phyloP scores from a whole-genome alignment of 108 stramenopile genomes.

The Mediolabrus comicus region DNA sequence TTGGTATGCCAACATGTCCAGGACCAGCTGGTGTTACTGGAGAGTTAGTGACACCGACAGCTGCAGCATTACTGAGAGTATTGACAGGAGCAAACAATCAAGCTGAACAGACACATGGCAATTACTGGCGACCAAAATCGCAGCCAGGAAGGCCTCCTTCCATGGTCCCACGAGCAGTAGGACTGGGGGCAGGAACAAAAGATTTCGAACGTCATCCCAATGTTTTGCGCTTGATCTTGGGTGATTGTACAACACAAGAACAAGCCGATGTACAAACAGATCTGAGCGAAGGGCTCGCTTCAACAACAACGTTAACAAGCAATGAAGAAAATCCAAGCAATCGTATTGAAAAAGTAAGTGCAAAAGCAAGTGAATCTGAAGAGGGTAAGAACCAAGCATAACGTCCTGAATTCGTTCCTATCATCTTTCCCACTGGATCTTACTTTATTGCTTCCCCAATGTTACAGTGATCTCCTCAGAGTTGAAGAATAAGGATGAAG shows the following conservation, averaged over 20 bases:
- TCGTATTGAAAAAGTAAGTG: slow-evolving; percentile 21
- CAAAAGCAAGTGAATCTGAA: not conserved
- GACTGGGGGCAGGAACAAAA: slow-evolving; percentile 92
- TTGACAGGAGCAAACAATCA: slow-evolving; percentile 44
- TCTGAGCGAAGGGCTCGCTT: not conserved
- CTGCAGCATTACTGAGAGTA: slow-evolving; percentile 81
- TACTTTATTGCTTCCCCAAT: not conserved
- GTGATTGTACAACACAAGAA: slow-evolving; percentile 38
- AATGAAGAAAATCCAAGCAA: not conserved
- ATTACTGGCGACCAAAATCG: slow-evolving; percentile 13
- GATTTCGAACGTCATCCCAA: slow-evolving; percentile 91
- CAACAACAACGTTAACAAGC: not conserved
- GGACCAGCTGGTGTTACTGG: slow-evolving; percentile 81
- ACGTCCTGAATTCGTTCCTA: not conserved
- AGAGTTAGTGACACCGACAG: slow-evolving; percentile 93
- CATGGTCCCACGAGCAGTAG: slow-evolving; percentile 63
- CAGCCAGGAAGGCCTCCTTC: slow-evolving; percentile 71
- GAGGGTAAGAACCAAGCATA: slow-evolving; percentile 20
- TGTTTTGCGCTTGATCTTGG: slow-evolving; percentile 81
- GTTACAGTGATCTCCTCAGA: not conserved
- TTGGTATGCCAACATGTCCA: slow-evolving; percentile 81
- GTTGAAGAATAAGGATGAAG: not conserved
- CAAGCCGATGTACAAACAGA: not conserved
- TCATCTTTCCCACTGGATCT: not conserved
- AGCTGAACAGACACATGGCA: not conserved